Evolutionary conservation across 768 basidiomycete genomes (phyloP).

Genomic region (Termitomyces heimii): DNA sequence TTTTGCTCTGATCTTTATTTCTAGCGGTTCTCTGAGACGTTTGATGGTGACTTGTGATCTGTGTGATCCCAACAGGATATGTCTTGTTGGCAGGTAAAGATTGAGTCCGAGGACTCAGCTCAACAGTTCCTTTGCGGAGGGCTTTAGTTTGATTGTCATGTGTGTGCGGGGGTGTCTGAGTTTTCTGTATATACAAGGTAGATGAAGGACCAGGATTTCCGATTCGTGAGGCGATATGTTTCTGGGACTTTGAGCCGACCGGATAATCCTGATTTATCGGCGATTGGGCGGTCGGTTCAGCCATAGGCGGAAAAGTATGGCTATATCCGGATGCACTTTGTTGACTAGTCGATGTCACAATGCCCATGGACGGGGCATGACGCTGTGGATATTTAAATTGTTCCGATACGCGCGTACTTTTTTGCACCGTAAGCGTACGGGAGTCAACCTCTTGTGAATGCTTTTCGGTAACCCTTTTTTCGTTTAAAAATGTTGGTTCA

Average conservation of each 20-base stretch:
- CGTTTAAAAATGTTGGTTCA: not conserved
- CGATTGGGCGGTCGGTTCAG: not conserved
- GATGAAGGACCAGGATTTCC: not conserved
- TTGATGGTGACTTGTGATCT: not conserved
- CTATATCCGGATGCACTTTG: not conserved
- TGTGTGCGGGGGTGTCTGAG: not conserved
- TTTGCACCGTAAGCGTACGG: not conserved
- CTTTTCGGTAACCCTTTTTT: not conserved
- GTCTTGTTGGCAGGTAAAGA: not conserved
- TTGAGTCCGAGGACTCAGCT: not conserved
- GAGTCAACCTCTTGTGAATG: not conserved
- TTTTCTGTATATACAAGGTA: not conserved
- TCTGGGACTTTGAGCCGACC: not conserved
- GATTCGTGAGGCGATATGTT: not conserved
- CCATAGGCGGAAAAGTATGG: not conserved
- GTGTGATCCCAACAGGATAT: not conserved
- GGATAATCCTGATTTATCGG: not conserved
- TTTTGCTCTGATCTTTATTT: constrained; percentile 1
- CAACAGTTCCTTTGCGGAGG: not conserved
- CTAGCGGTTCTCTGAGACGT: not conserved
- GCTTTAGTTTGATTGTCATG: not conserved
- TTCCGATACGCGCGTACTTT: not conserved
- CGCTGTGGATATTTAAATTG: not conserved
- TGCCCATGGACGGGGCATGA: not conserved
- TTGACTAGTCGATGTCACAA: not conserved